phyloP scores from a whole-genome alignment of 2,329 filamentous ascomycete species.

The Claviceps spartinae region DNA sequence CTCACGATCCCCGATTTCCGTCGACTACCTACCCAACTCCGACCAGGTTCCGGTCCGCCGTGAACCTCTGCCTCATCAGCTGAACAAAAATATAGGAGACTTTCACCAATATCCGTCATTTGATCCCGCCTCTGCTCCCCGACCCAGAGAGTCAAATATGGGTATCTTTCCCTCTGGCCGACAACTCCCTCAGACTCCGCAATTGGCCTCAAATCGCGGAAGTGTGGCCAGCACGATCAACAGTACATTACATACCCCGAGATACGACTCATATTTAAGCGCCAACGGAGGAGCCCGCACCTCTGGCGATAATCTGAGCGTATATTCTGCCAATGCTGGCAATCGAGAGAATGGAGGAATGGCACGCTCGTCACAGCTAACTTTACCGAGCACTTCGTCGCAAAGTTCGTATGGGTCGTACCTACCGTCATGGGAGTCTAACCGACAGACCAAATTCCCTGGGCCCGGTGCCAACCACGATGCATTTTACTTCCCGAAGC shows the following conservation, averaged over 20 bases:
- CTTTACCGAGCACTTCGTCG: slow-evolving; percentile 41
- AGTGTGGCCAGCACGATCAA: slow-evolving; percentile 40
- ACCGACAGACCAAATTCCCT: slow-evolving; percentile 42
- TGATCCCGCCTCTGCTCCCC: slow-evolving; percentile 33
- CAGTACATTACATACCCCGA: slow-evolving; percentile 38
- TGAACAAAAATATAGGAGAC: slow-evolving; percentile 64
- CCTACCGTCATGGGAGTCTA: slow-evolving; percentile 38
- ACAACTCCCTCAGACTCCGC: slow-evolving; percentile 60
- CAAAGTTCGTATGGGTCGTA: slow-evolving; percentile 39
- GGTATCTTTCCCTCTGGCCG: slow-evolving; percentile 55
- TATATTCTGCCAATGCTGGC: slow-evolving; percentile 42
- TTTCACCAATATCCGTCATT: slow-evolving; percentile 82
- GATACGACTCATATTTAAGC: slow-evolving; percentile 50
- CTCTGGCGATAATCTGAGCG: slow-evolving; percentile 39
- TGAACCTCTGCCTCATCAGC: slow-evolving; percentile 68
- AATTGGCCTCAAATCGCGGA: slow-evolving; percentile 49
- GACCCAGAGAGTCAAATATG: slow-evolving; percentile 33
- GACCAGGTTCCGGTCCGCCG: slow-evolving; percentile 50
- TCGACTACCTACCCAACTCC: slow-evolving; percentile 58
- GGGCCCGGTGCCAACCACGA: slow-evolving; percentile 26
- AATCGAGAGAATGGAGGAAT: slow-evolving; percentile 23
- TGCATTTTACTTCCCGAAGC: slow-evolving; percentile 52
- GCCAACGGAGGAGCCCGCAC: slow-evolving; percentile 45
- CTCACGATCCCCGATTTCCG: slow-evolving; percentile 53
- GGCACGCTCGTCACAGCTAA: slow-evolving; percentile 24